Base-by-base conservation (phyloP, 2,329 filamentous ascomycete species). In the Fusarium chuoi region DNA sequence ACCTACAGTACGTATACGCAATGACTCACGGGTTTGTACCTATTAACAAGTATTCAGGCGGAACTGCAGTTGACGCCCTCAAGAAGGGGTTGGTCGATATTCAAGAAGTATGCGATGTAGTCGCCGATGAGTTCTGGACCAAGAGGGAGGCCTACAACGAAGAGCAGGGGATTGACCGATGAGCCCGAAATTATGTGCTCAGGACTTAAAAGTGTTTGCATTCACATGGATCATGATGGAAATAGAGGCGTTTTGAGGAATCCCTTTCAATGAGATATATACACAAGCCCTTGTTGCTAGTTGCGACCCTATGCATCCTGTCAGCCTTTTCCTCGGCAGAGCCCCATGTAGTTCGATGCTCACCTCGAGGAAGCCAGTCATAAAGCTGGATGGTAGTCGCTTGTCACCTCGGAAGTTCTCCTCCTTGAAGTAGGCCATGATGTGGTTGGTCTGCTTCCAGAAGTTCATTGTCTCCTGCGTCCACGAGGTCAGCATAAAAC, bases 401-500 rank as follows among this genome's bases (percentile, higher is more conserved):
- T 94, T 83, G 87, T 93, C 83, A 90, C 94, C 87, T 91, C 94
- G 85, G 82, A 90, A 89, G 83, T 88, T 89, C 84, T 98, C 95
- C 78, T 91, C 89, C 82, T 95, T 91, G 89, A 98, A 99, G 85
- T 98, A 99, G 79, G 96, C 95, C 89, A 99, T 94, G 78, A 99
- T 89, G 83, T 99, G 96, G 74, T 93, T 93, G 71, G 95, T 89
- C 85, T 99, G 96, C 86, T 98, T 98, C 96, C 96, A 99, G 89
- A 93, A 99, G 87, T 99, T 99, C 88, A 99, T 91, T 61, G 94
- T 99, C 89, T 99, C 96, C 95, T 98, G 78, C 61, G 56, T 52
- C 67, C 63, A 42, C 52, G 39, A 45, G 30, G 63, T 78, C 59
- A 77, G 71, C 52, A 65, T 56, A 44, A 39, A 22, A 36, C 17